These are phyloP conservation scores for Xylariales sp. DNA, from an alignment of 2,329 filamentous ascomycete species.

Conservation along the genomic window DNA sequence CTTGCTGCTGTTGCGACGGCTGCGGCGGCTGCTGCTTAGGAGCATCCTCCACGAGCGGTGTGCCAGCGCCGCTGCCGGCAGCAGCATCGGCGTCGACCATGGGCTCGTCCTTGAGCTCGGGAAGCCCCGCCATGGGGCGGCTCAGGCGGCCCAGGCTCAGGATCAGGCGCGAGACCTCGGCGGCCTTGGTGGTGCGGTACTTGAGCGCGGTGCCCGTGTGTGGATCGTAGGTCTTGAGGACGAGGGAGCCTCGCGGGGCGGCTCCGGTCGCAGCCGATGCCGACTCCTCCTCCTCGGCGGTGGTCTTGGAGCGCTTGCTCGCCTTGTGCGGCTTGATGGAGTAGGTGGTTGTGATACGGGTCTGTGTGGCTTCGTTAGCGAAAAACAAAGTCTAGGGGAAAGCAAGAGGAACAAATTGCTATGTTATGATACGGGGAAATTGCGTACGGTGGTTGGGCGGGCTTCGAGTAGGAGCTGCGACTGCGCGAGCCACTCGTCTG, in stretches of 20 bases:
- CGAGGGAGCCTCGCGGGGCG: constrained; percentile 63
- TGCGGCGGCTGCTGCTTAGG: constrained; percentile 20
- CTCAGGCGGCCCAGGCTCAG: constrained; percentile 71
- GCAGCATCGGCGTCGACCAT: constrained; percentile 35
- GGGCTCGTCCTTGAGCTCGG: constrained; percentile 33
- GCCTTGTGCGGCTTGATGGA: constrained; percentile 43
- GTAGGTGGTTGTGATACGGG: constrained; percentile 90
- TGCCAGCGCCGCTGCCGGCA: constrained; percentile 11
- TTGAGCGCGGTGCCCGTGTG: constrained; percentile 77
- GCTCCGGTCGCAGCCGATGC: constrained; percentile 18
- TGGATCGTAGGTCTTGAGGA: constrained; percentile 87
- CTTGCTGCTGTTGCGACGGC: constrained; percentile 12
- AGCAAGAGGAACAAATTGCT: too few relatives aligned
- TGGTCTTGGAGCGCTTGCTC: constrained; percentile 18
- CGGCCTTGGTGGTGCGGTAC: constrained; percentile 86
- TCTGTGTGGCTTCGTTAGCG: too few relatives aligned
- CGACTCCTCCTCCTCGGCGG: constrained; percentile 22
- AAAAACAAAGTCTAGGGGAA: too few relatives aligned
- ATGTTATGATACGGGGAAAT: too few relatives aligned
- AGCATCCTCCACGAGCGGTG: constrained; percentile 10
- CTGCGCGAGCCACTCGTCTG: constrained; percentile 88
- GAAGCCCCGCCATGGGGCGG: constrained; percentile 59
- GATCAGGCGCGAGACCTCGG: constrained; percentile 82
- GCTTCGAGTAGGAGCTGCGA: constrained; percentile 82
- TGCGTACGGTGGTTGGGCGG: constrained; percentile 75